Evolutionary conservation across 495 filamentous ascomycete species (phyloP), one percentile per base, ranked within the genome.

Genomic region (Cercophora sp.): DNA sequence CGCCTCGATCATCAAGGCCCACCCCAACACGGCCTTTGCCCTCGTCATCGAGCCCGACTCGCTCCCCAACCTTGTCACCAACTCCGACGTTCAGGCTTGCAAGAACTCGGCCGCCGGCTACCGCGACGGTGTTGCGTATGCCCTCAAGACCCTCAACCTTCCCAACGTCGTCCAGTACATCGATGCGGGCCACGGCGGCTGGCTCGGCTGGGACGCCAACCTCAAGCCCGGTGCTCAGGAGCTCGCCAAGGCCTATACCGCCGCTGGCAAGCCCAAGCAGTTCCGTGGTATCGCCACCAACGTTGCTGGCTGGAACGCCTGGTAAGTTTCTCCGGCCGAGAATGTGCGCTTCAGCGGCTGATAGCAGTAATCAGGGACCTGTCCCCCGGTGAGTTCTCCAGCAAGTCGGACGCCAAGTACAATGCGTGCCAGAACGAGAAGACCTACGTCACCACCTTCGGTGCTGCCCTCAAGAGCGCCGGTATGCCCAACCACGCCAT

Each of bases 151-250:
- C 54, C 76, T 91, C 57, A 84, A 88, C 72, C 75, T 91, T 10
- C 79, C 81, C 57, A 90, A 91, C 70, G 87, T 91, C 52, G 69
- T 84, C 57, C 88, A 88, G 87, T 91, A 93, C 69, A 58, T 93
- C 42, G 88, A 93, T 63, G 88, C 85, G 49, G 88, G 85, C 67
- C 84, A 87, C 74, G 84, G 78, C 48, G 88, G 88, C 57, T 93
- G 87, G 88, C 78, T 91, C 51, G 88, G 88, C 58, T 93, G 88
- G 88, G 71, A 82, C 39, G 85, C 81, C 52, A 91, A 93, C 74
- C 78, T 91, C 56, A 62, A 75, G 55, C 85, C 85, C 45, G 87
- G 85, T 18, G 88, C 87, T 16, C 65, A 81, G 62, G 77, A 87
- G 57, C 86, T 82, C 56, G 85, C 79, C 56, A 63, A 76, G 51